Evolutionary conservation across 2,329 filamentous ascomycete genomes (phyloP).

Genomic region (Colletotrichum tropicale): DNA sequence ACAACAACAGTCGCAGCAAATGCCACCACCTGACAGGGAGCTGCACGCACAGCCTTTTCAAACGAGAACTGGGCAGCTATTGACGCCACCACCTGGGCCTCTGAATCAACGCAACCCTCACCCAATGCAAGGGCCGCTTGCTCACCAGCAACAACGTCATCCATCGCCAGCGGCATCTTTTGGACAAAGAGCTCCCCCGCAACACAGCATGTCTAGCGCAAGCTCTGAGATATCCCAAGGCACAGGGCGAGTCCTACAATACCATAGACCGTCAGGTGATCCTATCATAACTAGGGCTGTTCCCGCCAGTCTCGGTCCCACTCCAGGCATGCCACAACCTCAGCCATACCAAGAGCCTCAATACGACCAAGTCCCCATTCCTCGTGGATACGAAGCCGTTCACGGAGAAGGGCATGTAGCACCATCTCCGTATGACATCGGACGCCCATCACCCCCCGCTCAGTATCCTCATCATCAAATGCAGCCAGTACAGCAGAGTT

Average conservation of each 20-base stretch:
- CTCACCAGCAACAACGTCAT: constrained; percentile 3
- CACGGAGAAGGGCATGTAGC: constrained; percentile 38
- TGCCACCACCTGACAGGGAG: not conserved
- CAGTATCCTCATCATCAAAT: constrained; percentile 18
- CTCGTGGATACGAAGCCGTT: constrained; percentile 37
- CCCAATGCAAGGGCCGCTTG: not conserved
- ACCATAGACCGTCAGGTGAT: not conserved
- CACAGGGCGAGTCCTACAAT: not conserved
- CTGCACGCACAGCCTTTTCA: not conserved
- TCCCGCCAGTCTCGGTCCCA: not conserved
- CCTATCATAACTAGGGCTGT: not conserved
- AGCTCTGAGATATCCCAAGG: not conserved
- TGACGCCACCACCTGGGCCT: not conserved
- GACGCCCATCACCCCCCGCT: constrained; percentile 14
- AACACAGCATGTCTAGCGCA: not conserved
- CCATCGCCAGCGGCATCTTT: not conserved
- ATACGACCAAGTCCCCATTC: constrained; percentile 43
- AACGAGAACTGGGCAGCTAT: not conserved
- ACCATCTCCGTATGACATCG: constrained; percentile 31
- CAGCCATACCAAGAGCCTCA: constrained; percentile 30
- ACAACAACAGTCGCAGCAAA: constrained; percentile 14
- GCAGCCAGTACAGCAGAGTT: constrained; percentile 13
- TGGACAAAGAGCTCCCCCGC: not conserved
- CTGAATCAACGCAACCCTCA: not conserved
- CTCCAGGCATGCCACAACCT: not conserved